phyloP scores from a whole-genome alignment of 306 rosid species.

The Quillaja saponaria region DNA sequence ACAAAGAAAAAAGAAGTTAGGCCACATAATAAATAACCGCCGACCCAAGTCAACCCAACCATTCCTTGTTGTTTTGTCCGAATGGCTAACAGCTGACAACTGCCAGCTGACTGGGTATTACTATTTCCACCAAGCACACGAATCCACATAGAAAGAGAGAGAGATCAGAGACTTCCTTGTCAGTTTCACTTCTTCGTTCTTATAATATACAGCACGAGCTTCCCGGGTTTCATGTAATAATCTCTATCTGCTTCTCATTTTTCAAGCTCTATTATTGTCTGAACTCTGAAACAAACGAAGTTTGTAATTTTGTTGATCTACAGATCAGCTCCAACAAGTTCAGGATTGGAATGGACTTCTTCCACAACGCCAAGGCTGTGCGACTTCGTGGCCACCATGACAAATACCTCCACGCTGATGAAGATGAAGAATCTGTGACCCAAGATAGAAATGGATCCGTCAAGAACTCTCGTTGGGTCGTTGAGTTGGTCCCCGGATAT shows the following conservation, averaged over 20 bases:
- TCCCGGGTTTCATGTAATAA: background rate
- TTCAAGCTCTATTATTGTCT: background rate
- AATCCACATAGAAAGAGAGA: background rate
- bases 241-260: too few species aligned
- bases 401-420: conserved; percentile 76
- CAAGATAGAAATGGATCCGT: conserved; percentile 71
- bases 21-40: too few species aligned
- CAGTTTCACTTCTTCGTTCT: background rate
- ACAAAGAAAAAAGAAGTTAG: too few species aligned
- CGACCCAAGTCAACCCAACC: too few species aligned
- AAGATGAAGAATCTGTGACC: conserved; percentile 75
- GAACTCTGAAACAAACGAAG: background rate
- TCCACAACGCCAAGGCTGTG: conserved; percentile 75
- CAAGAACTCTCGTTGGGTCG: conserved; percentile 61
- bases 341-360: conserved; percentile 61
- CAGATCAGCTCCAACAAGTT: conserved; percentile 46
- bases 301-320: background rate
- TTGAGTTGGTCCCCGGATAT: conserved; percentile 57
- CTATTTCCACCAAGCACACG: too few species aligned
- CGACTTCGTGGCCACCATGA: conserved; percentile 76
- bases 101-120: too few species aligned
- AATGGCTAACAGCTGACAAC: too few species aligned
- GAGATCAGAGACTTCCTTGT: too few species aligned
- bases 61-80: too few species aligned
- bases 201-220: background rate